A percentile compares a stretch with the other conserved stretches of the same genome.
These are phyloP conservation scores for Amniculicola lignicola DNA, from an alignment of 495 filamentous ascomycete genomes.

Conservation along the genomic window DNA sequence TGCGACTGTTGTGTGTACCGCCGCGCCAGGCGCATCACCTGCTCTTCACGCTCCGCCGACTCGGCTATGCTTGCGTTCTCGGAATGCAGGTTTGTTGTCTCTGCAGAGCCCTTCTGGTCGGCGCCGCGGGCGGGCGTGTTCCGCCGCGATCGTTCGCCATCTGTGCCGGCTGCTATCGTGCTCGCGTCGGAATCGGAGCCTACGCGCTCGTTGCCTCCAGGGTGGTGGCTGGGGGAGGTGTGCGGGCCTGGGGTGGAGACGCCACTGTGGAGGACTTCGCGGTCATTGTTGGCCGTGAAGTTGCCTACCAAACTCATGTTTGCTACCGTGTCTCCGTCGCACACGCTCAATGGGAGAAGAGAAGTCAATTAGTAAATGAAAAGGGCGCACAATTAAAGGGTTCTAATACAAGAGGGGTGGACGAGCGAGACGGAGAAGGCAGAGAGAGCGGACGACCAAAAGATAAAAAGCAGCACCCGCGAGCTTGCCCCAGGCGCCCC, in stretches of 20 bases:
- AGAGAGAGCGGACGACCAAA: neutral
- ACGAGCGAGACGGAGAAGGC: neutral
- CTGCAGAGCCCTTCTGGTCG: neutral
- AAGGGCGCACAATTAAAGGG: neutral
- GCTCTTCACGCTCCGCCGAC: slow-evolving; percentile 30
- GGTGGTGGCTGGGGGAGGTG: neutral
- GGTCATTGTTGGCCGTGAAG: slow-evolving; percentile 18
- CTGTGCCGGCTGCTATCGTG: slow-evolving; percentile 19
- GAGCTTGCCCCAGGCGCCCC: neutral
- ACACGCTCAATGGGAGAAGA: neutral
- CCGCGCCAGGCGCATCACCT: slow-evolving; percentile 38
- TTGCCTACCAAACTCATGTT: slow-evolving; percentile 27
- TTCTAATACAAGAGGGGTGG: too few species aligned
- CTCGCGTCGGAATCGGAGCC: slow-evolving; percentile 24
- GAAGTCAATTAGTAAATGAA: neutral
- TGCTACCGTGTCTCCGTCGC: neutral
- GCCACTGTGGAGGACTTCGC: slow-evolving; percentile 9
- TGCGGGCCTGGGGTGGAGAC: neutral
- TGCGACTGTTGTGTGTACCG: slow-evolving; percentile 34
- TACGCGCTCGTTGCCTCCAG: neutral
- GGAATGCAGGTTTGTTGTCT: slow-evolving; percentile 16
- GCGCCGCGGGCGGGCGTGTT: slow-evolving; percentile 6
- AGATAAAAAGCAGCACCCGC: neutral
- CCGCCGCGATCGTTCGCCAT: slow-evolving; percentile 2
- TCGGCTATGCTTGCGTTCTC: slow-evolving; percentile 8